Base-by-base conservation (phyloP, 192 early-diverging fungal species). In the Backusella mclennaniae region DNA sequence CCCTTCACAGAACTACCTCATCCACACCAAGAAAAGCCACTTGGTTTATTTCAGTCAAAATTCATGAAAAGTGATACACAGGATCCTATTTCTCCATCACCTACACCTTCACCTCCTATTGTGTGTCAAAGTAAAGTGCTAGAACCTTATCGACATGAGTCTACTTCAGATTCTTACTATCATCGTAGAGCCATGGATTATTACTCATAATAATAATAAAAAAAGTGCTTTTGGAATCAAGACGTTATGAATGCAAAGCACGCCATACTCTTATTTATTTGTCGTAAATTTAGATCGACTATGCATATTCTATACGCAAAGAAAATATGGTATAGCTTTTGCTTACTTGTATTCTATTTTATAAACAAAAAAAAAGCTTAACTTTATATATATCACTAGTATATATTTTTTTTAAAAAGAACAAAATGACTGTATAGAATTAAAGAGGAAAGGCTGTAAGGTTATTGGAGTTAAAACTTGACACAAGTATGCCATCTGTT, bases 101-200 rank as follows among this genome's bases (percentile, higher is more conserved):
- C 70, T 49, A 71, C 70, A 26, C 70, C 70, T 31, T 71, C 70
- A 7, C 70, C 70, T 31, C 70, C 70, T 31, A 39, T 44, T 33
- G 21, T 71, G 29, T 21, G n/a, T n/a, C n/a, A 26, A 4, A 15
- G 29, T 71, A 71, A 21, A 63, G 12, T 63, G 56, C 11, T 63
- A 29, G 56, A 63, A 8, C 56, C 56, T 3, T 63, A 63, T 42
- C 17, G 36, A 42, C 17, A 63, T 39, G 35, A 8, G n/a, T 23
- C 38, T 21, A 11, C 39, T 23, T 23, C 31, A 69, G 12, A 69
- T 39, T 21, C 33, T 9, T 39, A 41, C 7, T 36, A 69, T 42
- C 68, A 69, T 7, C 56, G 56, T 26, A 63, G 36, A 23, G 15
- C 70, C 31, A 41, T 71, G 42, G 42, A 33, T 35, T 42, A 71